Base-by-base conservation (phyloP, 2,329 filamentous ascomycete species). In the Fusarium nodosum region DNA sequence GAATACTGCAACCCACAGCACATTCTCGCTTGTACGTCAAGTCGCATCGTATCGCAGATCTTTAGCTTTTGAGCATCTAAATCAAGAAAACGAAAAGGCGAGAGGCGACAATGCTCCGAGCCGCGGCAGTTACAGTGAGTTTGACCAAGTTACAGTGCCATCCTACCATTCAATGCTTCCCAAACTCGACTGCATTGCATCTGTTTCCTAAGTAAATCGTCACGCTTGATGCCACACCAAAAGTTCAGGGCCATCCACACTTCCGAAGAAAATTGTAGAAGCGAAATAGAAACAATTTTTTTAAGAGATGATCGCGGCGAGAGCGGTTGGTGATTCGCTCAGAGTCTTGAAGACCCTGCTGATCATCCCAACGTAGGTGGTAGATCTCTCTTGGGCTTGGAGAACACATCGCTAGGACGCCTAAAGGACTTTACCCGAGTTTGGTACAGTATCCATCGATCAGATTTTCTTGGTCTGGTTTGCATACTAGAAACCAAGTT, bases 341-440 rank as follows among this genome's bases (percentile, higher is more conserved):
- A 67, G 47, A 55, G 48, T 50, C 58, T 52, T 47, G 28, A 42
- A 53, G 69, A 71, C 69, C 69, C 68, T 70, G 68, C 65, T 71
- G 69, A 71, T 71, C 69, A 72, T 51, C 57, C 57, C 60, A 51
- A 46, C 55, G 54, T 61, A 72, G 47, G 66, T 69, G 55, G 65
- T 55, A 72, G 57, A 72, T n/a, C n/a, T 72, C 68, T 63, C 48
- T 56, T 54, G 31, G 51, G 38, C 24, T 51, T 38, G 9, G 18
- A 26, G 34, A 52, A 18, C 38, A 54, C 53, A 47, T 58, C 62
- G 41, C 52, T 38, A 62, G 50, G 41, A 62, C 56, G 41, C 55
- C 61, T 36, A 53, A 56, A 56, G 48, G 42, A 65, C 48, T 50
- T 55, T 70, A 33, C 48, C 68, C 52, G 48, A 60, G 54, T 58